Base-by-base conservation (phyloP, 73 alveolate species). In the Breviolum minutum region DNA sequence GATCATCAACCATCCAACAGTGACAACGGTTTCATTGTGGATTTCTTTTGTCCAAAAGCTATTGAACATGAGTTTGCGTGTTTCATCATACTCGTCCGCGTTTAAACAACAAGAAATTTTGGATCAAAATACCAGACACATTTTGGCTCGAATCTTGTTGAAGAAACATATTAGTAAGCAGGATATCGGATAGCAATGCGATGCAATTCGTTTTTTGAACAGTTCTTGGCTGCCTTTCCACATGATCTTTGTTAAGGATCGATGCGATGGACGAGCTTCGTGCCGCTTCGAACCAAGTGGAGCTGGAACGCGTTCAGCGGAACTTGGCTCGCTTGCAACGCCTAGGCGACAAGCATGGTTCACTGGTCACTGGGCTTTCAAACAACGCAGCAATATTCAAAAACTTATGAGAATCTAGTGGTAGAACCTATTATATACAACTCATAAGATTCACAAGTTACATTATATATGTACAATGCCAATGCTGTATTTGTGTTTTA, bases 191-290 rank as follows among this genome's bases (percentile, higher is more conserved):
- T 40, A 3, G 54, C 54, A 40, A n/a, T n/a, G n/a, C n/a, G n/a
- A n/a, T n/a, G n/a, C n/a, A n/a, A n/a, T n/a, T n/a, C n/a, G n/a
- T n/a, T n/a, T 40, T 40, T 22, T 68, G 77, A 68, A 17, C 4
- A 17, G 4, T 68, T 66, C 74, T 6, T 22, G 77, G 77, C 77
- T 68, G 77, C n/a, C 17, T 17, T 22, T 68, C 77, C 77, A 2
- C 17, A 68, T 68, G 62, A 24, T 16, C 27, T 87, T 2, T 0
- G 9, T 24, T 26, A n/a, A 92, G 97, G 99, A 94, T 94, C 54
- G 99, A 94, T 30, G 99, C 99, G 69, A 94, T 94, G 99, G 99
- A 94, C 71, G 99, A 94, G 93, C 99, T 94, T 61, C 77, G 99
- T 7, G 94, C 93, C 6, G 99, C 99, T 11, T n/a, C 94, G 40